A percentile compares a stretch with the other conserved stretches of the same genome.
Conservation (phyloP, 768 basidiomycete genomes). For the Rhizopogon roseolus region DNA sequence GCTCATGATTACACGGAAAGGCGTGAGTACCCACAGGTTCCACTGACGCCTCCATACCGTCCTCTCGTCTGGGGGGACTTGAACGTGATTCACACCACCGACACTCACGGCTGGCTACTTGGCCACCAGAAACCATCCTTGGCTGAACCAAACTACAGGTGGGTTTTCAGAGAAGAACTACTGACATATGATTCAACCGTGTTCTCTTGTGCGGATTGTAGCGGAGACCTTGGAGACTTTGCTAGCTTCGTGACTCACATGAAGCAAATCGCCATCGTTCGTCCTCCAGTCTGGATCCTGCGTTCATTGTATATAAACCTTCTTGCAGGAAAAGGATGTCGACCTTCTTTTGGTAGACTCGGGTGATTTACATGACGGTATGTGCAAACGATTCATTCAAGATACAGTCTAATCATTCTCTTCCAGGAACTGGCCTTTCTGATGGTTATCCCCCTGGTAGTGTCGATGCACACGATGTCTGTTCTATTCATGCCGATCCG, state of each 20-base stretch:
- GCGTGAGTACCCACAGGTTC: conserved; percentile 35
- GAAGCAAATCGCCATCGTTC: conserved; percentile 65
- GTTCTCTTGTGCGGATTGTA: conserved; percentile 9
- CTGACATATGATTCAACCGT: neutral
- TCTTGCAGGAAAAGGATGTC: conserved; percentile 54
- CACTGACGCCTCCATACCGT: conserved; percentile 53
- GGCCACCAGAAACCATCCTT: conserved; percentile 74
- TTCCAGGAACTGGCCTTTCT: conserved; percentile 67
- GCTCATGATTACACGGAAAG: conserved; percentile 28
- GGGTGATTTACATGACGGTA: conserved; percentile 74
- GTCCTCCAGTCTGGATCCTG: conserved; percentile 4
- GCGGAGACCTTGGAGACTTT: conserved; percentile 76
- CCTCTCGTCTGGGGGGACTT: conserved; percentile 84
- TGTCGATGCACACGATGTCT: conserved; percentile 68
- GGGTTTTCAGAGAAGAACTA: neutral
- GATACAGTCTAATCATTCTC: neutral
- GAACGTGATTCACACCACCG: conserved; percentile 84
- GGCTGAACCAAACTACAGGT: conserved; percentile 76
- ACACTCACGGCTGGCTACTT: conserved; percentile 77
- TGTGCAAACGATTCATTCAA: neutral
- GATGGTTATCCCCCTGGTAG: conserved; percentile 71
- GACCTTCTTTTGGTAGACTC: conserved; percentile 82
- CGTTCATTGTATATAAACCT: neutral
- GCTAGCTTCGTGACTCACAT: conserved; percentile 82
- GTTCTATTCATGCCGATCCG: conserved; percentile 3